Conservation (phyloP, 345 rosid species). For the Bruguiera parviflora region DNA sequence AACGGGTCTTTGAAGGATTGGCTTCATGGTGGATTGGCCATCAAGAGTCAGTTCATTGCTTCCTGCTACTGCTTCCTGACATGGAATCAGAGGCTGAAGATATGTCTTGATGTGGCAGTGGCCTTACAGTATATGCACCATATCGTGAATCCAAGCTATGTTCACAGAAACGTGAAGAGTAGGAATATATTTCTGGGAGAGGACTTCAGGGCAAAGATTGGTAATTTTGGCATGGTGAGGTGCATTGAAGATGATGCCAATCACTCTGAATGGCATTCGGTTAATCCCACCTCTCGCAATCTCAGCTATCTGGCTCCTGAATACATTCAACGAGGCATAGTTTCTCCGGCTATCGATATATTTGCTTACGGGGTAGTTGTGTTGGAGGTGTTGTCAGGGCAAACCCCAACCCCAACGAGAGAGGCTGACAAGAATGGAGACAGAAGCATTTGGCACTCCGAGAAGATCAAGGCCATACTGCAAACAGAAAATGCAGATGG, state of each 20-base stretch:
- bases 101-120: conserved; percentile 78
- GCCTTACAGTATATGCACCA: conserved; percentile 88
- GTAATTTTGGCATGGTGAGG: conserved; percentile 68
- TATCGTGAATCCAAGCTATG: conserved; percentile 65
- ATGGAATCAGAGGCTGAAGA: conserved; percentile 84
- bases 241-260: conserved; percentile 38
- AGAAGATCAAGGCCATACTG: conserved; percentile 41
- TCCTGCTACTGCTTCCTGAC: conserved; percentile 87
- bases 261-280: conserved; percentile 22
- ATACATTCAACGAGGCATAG: conserved; percentile 41
- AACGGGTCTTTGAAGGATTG: conserved; percentile 89
- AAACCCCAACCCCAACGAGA: conserved; percentile 50
- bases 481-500: conserved; percentile 45
- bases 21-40: conserved; percentile 86
- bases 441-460: conserved; percentile 36
- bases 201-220: conserved; percentile 81
- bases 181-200: conserved; percentile 77
- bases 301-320: conserved; percentile 57
- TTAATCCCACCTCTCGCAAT: conserved; percentile 39
- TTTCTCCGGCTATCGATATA: conserved; percentile 56
- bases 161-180: conserved; percentile 67
- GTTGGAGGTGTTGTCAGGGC: conserved; percentile 71
- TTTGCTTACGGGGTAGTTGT: conserved; percentile 68
- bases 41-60: conserved; percentile 87
- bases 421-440: conserved; percentile 37